phyloP scores from a whole-genome alignment of 129 eudicot genomes.

The Flaveria linearis region DNA sequence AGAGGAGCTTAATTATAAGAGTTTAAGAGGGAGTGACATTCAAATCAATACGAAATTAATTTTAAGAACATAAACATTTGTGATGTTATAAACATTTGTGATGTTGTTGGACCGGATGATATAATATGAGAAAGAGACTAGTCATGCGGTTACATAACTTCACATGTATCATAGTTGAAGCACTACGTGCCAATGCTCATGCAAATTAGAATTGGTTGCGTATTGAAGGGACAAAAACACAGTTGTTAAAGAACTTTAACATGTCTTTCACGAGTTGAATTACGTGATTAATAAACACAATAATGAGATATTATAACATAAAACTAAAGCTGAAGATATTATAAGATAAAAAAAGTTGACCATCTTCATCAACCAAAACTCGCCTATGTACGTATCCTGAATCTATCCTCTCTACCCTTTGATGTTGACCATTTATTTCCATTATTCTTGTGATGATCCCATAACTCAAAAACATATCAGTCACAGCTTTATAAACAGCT shows the following conservation, averaged over 20 bases:
- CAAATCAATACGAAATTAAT: not conserved
- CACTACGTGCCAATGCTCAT: not conserved
- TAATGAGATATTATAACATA: not conserved
- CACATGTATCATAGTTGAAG: not conserved
- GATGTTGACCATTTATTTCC: not conserved
- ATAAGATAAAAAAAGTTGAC: not conserved
- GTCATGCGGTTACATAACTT: no score
- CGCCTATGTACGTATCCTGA: not conserved
- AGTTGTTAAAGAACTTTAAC: not conserved
- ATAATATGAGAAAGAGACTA: no score
- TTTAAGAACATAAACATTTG: not conserved
- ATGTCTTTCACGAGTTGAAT: not conserved
- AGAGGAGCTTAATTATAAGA: not conserved
- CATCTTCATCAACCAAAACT: conserved; percentile 3
- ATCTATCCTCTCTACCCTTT: not conserved
- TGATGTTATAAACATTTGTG: no score
- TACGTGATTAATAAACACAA: not conserved
- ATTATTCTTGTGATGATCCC: not conserved
- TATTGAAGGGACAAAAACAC: not conserved
- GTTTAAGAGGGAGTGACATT: no score
- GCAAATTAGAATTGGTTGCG: not conserved
- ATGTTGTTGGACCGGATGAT: no score
- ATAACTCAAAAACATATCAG: conserved; percentile 3
- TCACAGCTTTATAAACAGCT: not conserved
- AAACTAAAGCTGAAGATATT: not conserved